Conservation (phyloP, 441 rosid genomes). For the Populus hybrid region DNA sequence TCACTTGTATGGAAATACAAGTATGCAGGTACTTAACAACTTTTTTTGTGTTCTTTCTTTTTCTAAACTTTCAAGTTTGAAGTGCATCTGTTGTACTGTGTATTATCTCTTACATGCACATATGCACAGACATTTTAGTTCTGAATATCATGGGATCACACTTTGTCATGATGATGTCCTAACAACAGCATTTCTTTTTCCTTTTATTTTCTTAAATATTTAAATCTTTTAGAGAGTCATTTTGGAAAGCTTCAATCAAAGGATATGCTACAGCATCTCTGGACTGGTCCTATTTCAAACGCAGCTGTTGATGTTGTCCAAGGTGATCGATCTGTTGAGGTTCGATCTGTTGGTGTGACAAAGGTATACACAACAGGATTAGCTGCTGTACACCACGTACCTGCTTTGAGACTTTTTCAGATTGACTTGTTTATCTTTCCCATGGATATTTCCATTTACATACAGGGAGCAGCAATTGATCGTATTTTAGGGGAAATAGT, state of each 20-base stretch:
- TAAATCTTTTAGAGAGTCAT: slow-evolving; percentile 46
- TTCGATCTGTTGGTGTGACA: slow-evolving; percentile 76
- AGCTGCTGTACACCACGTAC: background rate
- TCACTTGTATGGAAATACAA: slow-evolving; percentile 83
- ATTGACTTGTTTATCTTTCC: slow-evolving; percentile 4
- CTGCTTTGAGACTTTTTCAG: background rate
- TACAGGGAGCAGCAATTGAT: slow-evolving; percentile 84
- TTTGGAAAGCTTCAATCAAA: slow-evolving; percentile 85
- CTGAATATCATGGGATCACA: background rate
- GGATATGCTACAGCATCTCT: slow-evolving; percentile 83
- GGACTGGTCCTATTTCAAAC: slow-evolving; percentile 88
- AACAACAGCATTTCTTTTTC: background rate
- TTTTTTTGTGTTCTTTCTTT: background rate
- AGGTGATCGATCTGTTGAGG: slow-evolving; percentile 78
- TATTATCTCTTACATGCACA: background rate
- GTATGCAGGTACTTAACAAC: slow-evolving; percentile 55
- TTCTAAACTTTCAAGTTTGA: background rate
- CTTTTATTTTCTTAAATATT: slow-evolving; percentile 1
- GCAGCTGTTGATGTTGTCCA: slow-evolving; percentile 81
- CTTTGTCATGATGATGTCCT: background rate
- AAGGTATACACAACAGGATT: slow-evolving; percentile 37
- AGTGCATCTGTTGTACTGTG: background rate
- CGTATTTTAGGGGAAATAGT: slow-evolving; percentile 73
- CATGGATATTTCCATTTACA: background rate
- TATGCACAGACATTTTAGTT: too few relatives aligned